Evolutionary conservation across 805 yeast genomes (phyloP).

Genomic region (Yamadazyma kitorensis): DNA sequence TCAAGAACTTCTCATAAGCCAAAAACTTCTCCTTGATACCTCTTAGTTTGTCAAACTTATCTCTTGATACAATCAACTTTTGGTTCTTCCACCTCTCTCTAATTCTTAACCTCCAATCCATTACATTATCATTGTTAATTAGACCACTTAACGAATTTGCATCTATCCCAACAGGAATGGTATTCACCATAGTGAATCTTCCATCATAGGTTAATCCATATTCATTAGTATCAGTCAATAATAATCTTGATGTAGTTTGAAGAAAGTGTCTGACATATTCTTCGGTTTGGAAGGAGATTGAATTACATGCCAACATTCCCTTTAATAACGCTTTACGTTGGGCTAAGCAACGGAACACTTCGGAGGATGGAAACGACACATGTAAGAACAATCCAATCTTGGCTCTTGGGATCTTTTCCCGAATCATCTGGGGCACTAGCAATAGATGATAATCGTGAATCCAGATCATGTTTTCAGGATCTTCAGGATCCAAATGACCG

Average conservation of each 20-base stretch:
- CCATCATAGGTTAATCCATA: conserved; percentile 61
- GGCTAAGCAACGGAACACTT: conserved; percentile 91
- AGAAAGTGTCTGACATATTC: conserved; percentile 93
- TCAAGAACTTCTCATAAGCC: conserved; percentile 80
- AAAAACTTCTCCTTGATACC: conserved; percentile 85
- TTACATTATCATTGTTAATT: conserved; percentile 49
- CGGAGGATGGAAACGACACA: conserved; percentile 92
- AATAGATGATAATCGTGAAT: conserved; percentile 91
- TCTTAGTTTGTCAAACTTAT: conserved; percentile 80
- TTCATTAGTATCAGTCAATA: conserved; percentile 77
- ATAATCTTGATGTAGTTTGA: conserved; percentile 81
- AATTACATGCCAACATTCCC: conserved; percentile 88
- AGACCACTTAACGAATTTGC: conserved; percentile 51
- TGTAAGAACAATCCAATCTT: conserved; percentile 90
- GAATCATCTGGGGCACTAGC: conserved; percentile 80
- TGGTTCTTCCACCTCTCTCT: conserved; percentile 75
- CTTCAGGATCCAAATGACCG: conserved; percentile 44
- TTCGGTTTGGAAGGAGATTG: conserved; percentile 83
- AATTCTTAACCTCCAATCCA: conserved; percentile 65
- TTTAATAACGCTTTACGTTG: conserved; percentile 71
- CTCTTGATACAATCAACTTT: conserved; percentile 78
- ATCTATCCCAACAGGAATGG: conserved; percentile 79
- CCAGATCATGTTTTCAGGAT: conserved; percentile 74
- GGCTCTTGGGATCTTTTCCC: conserved; percentile 73
- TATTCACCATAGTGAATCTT: conserved; percentile 51